Percentiles rank a stretch among this genome's conserved stretches.
Conservation (phyloP, 306 rosid genomes). For the Quercus engelmannii region DNA sequence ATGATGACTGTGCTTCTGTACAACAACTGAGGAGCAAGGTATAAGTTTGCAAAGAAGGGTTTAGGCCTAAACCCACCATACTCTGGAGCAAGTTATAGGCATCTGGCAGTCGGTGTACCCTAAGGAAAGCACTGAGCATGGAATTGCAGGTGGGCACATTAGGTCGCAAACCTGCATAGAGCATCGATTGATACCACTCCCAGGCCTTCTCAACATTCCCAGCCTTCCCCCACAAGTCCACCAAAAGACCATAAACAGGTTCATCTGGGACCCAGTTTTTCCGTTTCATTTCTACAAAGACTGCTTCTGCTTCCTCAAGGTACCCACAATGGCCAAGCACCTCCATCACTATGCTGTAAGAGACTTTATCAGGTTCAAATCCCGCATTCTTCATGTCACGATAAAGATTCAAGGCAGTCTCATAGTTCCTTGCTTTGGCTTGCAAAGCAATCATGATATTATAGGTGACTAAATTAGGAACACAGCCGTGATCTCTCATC, state of each 20-base stretch:
- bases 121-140: conserved; percentile 81
- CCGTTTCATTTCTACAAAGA: conserved; percentile 72
- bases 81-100: conserved; percentile 70
- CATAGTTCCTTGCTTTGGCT: conserved; percentile 92
- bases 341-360: conserved; percentile 95
- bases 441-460: conserved; percentile 93
- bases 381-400: conserved; percentile 84
- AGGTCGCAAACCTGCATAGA: conserved; percentile 75
- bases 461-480: conserved; percentile 88
- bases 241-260: conserved; percentile 90
- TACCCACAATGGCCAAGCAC: conserved; percentile 94
- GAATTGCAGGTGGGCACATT: conserved; percentile 95
- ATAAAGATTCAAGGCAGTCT: conserved; percentile 69
- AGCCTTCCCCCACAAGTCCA: conserved; percentile 94
- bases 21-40: conserved; percentile 92
- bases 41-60: conserved; percentile 85
- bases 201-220: conserved; percentile 91
- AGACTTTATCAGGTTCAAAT: conserved; percentile 85
- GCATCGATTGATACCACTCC: conserved; percentile 85
- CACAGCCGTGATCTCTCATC: conserved; percentile 86
- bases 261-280: conserved; percentile 88
- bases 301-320: conserved; percentile 80
- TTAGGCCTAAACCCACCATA: conserved; percentile 71
- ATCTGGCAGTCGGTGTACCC: conserved; percentile 67
- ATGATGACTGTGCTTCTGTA: conserved; percentile 70